phyloP scores from a whole-genome alignment of 2,329 filamentous ascomycete genomes.

The Periconia sp. region DNA sequence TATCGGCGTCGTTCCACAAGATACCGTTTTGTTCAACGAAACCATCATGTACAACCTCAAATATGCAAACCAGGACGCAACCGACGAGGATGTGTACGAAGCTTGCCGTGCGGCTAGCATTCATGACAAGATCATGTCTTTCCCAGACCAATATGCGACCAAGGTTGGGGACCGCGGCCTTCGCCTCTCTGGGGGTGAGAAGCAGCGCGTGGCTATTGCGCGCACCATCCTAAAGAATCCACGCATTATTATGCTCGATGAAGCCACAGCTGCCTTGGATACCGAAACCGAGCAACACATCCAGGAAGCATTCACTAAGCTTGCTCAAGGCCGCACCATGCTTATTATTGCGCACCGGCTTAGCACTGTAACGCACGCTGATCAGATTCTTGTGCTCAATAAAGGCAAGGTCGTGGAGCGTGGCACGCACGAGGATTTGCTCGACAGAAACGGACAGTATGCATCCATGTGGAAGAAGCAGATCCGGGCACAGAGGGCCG shows the following conservation, averaged over 20 bases:
- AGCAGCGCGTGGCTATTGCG: conserved; percentile 90
- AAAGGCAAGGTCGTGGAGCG: conserved; percentile 55
- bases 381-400: conserved; percentile 59
- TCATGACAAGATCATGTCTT: conserved; percentile 86
- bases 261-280: conserved; percentile 88
- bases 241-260: conserved; percentile 87
- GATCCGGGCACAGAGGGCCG: conserved; percentile 52
- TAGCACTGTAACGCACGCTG: conserved; percentile 58
- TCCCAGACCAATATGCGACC: conserved; percentile 85
- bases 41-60: conserved; percentile 92
- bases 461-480: conserved; percentile 57
- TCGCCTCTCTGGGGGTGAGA: conserved; percentile 85
- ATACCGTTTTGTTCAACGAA: conserved; percentile 94
- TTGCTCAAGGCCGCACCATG: conserved; percentile 85
- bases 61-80: conserved; percentile 80
- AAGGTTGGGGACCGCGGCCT: conserved; percentile 90
- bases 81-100: conserved; percentile 77
- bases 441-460: conserved; percentile 49
- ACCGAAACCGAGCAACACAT: conserved; percentile 93
- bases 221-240: conserved; percentile 91
- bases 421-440: conserved; percentile 54
- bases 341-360: conserved; percentile 84
- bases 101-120: conserved; percentile 88
- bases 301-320: conserved; percentile 77
- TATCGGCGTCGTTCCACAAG: conserved; percentile 96